Percentiles rank a stretch among this genome's conserved stretches.
phyloP scores from a whole-genome alignment of 2,329 filamentous ascomycete species.

The Fusarium algeriense region DNA sequence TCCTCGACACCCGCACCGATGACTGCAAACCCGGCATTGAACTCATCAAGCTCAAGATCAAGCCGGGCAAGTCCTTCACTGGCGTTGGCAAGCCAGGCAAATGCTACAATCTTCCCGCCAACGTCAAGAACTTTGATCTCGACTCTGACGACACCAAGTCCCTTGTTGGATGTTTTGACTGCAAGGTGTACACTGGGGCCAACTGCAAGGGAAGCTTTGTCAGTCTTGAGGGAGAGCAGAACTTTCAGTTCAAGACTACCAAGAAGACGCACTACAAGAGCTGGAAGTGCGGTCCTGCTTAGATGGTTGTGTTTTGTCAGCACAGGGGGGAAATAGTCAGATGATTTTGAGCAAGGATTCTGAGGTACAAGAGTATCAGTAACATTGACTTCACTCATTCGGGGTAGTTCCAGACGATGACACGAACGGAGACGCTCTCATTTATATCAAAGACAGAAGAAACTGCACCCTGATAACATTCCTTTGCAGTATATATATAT shows the following conservation, averaged over 20 bases:
- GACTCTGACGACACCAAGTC: slow-evolving; percentile 6
- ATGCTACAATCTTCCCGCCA: slow-evolving; percentile 1
- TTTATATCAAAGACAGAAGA: too few species aligned
- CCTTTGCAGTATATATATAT: too few species aligned
- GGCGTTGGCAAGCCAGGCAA: neutral
- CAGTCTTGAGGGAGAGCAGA: neutral
- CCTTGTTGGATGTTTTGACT: slow-evolving; percentile 3
- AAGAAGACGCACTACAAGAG: slow-evolving; percentile 14
- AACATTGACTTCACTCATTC: neutral
- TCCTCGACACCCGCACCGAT: neutral
- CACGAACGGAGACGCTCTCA: too few species aligned
- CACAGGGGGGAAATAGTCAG: too few species aligned
- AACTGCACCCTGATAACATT: too few species aligned
- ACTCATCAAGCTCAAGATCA: slow-evolving; percentile 3
- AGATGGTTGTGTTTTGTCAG: accelerated
- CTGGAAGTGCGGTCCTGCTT: slow-evolving; percentile 1
- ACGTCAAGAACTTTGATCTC: neutral
- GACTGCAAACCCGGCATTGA: neutral
- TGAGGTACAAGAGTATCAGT: neutral
- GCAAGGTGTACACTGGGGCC: neutral
- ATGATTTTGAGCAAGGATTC: neutral
- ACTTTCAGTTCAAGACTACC: neutral
- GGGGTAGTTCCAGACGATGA: too few species aligned
- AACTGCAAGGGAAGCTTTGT: neutral
- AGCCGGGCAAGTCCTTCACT: slow-evolving; percentile 1